Base-by-base conservation (phyloP, 306 rosid genomes). In the Citrullus mucosospermus region DNA sequence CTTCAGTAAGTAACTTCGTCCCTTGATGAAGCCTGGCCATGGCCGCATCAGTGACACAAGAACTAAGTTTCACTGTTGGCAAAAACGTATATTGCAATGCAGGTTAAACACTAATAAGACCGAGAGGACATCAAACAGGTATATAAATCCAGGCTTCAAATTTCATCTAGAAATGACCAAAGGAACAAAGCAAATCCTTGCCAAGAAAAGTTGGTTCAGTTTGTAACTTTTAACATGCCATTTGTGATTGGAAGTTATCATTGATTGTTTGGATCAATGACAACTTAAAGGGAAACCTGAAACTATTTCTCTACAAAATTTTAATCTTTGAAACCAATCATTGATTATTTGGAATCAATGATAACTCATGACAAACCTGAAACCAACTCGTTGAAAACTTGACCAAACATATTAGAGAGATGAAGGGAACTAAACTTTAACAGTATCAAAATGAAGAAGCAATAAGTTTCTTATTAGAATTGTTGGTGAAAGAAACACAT, bases 21-120 rank as follows among this genome's bases (percentile, higher is more conserved):
- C 96, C 90, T 50, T 87, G 90, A 75, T 80, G 81, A 78, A 91
- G 78, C 87, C 89, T 89, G 6, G 89, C 96, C 84, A 88, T 75
- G 48, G 93, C 97, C 54, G 98, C 89, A 73, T 91, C 93, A 13
- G 89, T 80, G 20, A 88, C 78, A 73, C 66, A 87, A 20, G 91
- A 77, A 79, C 90, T 77, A 13, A 79, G 57, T 30, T 30, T 73
- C 36, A 73, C 78, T 51, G 46, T 73, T 73, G 46, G 60, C 44
- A 9, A 51, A 48, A 30, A 9, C 46, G 51, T 51, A 30, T 51
- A 51, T 73, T 53, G 57, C 20, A 17, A 0, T 16, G 58, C 57
- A 32, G 16, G 22, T 71, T 71, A 71, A 58, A 22, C 8, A 6
- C 55, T 12, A 69, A 69, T 6, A 69, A 20, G 6, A 6, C 6